Evolutionary conservation across 805 yeast genomes (phyloP).

Genomic region (Vanderwaltozyma yarrowii): DNA sequence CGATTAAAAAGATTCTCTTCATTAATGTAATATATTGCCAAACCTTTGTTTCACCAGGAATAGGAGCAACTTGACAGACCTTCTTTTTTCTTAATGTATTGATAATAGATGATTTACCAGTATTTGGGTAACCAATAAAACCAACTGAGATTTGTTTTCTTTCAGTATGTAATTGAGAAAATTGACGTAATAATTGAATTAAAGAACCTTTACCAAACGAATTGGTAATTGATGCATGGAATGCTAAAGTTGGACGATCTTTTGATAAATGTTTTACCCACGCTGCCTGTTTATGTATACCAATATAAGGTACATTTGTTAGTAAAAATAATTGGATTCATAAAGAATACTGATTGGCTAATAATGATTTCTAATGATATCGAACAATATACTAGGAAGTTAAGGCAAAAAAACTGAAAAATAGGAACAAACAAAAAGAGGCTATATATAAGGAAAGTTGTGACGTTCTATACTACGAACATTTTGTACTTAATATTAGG

Average conservation of each 20-base stretch:
- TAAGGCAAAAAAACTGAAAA: neutral
- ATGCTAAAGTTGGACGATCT: slow-evolving; percentile 88
- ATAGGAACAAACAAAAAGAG: neutral
- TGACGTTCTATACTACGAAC: slow-evolving; percentile 89
- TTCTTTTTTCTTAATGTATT: slow-evolving; percentile 90
- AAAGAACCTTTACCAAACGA: slow-evolving; percentile 97
- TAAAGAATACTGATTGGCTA: too few species aligned
- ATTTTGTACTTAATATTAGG: slow-evolving; percentile 12
- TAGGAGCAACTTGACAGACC: slow-evolving; percentile 95
- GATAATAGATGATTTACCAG: slow-evolving; percentile 95
- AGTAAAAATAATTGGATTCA: too few species aligned
- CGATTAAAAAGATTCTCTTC: slow-evolving; percentile 91
- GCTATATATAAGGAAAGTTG: slow-evolving; percentile 29
- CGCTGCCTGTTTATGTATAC: slow-evolving; percentile 67
- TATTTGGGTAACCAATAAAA: slow-evolving; percentile 93
- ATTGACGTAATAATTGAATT: slow-evolving; percentile 88
- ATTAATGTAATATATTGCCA: slow-evolving; percentile 98
- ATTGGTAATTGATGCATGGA: slow-evolving; percentile 95
- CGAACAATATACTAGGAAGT: neutral
- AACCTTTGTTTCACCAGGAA: slow-evolving; percentile 97
- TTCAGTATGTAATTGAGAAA: slow-evolving; percentile 80
- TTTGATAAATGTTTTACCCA: slow-evolving; percentile 95
- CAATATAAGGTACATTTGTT: neutral
- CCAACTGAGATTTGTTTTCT: slow-evolving; percentile 96
- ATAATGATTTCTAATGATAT: neutral